Evolutionary conservation across 108 stramenopile species (phyloP).

Genomic region (Skeletonema costatum): DNA sequence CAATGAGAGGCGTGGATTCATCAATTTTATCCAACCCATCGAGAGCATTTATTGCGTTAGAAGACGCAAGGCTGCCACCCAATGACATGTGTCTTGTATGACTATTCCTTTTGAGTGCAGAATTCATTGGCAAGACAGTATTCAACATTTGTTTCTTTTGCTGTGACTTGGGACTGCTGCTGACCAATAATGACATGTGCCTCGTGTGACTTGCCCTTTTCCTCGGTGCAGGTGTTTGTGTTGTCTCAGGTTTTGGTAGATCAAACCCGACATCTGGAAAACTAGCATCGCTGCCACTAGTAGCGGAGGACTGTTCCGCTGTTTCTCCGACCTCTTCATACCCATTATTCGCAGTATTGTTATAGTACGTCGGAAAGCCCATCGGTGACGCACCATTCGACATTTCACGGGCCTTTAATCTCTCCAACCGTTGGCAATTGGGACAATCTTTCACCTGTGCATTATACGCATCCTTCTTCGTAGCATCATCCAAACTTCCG

Average conservation of each 20-base stretch:
- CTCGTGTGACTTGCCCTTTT: slow-evolving; percentile 28
- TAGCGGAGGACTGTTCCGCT: background rate
- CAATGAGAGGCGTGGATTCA: slow-evolving; percentile 37
- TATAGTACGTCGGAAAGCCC: background rate
- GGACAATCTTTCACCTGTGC: slow-evolving; percentile 73
- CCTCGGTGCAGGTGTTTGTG: slow-evolving; percentile 8
- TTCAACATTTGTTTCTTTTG: background rate
- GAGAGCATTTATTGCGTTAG: background rate
- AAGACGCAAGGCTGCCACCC: background rate
- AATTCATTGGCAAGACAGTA: background rate
- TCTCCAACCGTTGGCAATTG: slow-evolving; percentile 68
- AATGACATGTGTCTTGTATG: slow-evolving; percentile 61
- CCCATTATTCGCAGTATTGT: background rate
- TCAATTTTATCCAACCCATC: slow-evolving; percentile 13
- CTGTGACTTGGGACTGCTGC: background rate
- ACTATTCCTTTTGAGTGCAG: slow-evolving; percentile 2
- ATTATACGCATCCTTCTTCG: slow-evolving; percentile 59
- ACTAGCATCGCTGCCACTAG: background rate
- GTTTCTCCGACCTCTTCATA: slow-evolving; percentile 6
- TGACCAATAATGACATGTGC: slow-evolving; percentile 47
- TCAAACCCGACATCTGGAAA: slow-evolving; percentile 12
- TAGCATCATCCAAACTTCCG: slow-evolving; percentile 73
- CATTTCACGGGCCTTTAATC: slow-evolving; percentile 8
- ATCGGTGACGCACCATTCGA: background rate
- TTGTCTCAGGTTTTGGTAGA: slow-evolving; percentile 4